phyloP scores from a whole-genome alignment of 345 rosid genomes.

The Aegle marmelos region DNA sequence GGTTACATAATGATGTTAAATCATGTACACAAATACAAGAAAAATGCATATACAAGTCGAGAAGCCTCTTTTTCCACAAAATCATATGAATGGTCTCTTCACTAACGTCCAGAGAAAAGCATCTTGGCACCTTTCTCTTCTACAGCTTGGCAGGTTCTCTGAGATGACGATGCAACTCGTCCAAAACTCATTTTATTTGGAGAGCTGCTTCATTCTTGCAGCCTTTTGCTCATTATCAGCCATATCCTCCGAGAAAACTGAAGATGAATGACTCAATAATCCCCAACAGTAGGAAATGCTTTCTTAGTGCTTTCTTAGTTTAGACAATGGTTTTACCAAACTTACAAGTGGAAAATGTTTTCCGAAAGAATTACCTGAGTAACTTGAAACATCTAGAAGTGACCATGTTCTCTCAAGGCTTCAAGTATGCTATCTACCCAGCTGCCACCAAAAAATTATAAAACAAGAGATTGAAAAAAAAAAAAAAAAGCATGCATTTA shows the following conservation, averaged over 20 bases:
- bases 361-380: background rate
- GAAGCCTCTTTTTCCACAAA: constrained; percentile 11
- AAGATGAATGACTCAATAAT: background rate
- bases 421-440: constrained; percentile 82
- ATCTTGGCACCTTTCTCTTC: background rate
- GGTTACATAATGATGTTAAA: background rate
- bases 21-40: background rate
- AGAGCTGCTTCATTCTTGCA: constrained; percentile 8
- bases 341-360: background rate
- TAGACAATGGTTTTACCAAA: background rate
- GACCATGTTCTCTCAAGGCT: constrained; percentile 52
- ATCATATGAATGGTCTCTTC: constrained; percentile 17
- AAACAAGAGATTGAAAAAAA: background rate
- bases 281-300: background rate
- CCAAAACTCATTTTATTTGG: background rate
- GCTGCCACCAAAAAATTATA: constrained; percentile 33
- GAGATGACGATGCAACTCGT: background rate
- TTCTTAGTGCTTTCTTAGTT: too few relatives aligned
- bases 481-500: background rate
- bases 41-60: constrained; percentile 18
- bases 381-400: constrained; percentile 13
- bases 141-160: background rate
- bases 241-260: constrained; percentile 7
- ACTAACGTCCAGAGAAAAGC: constrained; percentile 16
- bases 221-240: background rate